Percentiles rank a stretch among this genome's conserved stretches.
These are phyloP conservation scores for Sugiyamaella japonica DNA, from an alignment of 1,139 yeast genomes.

Conservation along the genomic window DNA sequence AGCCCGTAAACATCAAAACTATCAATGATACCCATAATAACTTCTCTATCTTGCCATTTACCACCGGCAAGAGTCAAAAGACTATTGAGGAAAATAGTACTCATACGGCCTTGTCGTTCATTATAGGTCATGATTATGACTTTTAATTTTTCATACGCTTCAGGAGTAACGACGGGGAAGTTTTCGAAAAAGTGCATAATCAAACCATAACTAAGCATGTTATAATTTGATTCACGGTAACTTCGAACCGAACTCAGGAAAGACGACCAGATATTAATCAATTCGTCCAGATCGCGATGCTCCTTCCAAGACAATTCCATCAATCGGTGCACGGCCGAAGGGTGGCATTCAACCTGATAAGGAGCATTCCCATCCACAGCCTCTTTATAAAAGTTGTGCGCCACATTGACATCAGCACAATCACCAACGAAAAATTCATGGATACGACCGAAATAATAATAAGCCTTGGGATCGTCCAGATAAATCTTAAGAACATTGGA, in stretches of 20 bases:
- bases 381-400: slow-evolving; percentile 71
- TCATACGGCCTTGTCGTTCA: slow-evolving; percentile 60
- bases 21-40: slow-evolving; percentile 62
- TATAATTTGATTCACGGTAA: slow-evolving; percentile 58
- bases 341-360: slow-evolving; percentile 68
- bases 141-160: slow-evolving; percentile 60
- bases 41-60: slow-evolving; percentile 63
- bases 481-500: slow-evolving; percentile 44
- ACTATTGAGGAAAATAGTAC: slow-evolving; percentile 71
- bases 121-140: slow-evolving; percentile 59
- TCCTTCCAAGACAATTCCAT: slow-evolving; percentile 62
- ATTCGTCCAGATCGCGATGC: slow-evolving; percentile 56
- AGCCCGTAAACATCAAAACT: slow-evolving; percentile 62
- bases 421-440: slow-evolving; percentile 81
- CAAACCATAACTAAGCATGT: slow-evolving; percentile 68
- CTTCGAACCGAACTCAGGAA: slow-evolving; percentile 53
- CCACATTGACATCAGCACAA: slow-evolving; percentile 70
- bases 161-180: slow-evolving; percentile 54
- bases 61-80: slow-evolving; percentile 63
- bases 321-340: slow-evolving; percentile 69
- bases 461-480: slow-evolving; percentile 31
- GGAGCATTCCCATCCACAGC: slow-evolving; percentile 70
- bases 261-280: slow-evolving; percentile 62
- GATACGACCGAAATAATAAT: slow-evolving; percentile 58
- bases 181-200: slow-evolving; percentile 65